These are phyloP conservation scores for Cyclotella cryptica DNA, from an alignment of 108 stramenopile genomes.

Conservation along the genomic window DNA sequence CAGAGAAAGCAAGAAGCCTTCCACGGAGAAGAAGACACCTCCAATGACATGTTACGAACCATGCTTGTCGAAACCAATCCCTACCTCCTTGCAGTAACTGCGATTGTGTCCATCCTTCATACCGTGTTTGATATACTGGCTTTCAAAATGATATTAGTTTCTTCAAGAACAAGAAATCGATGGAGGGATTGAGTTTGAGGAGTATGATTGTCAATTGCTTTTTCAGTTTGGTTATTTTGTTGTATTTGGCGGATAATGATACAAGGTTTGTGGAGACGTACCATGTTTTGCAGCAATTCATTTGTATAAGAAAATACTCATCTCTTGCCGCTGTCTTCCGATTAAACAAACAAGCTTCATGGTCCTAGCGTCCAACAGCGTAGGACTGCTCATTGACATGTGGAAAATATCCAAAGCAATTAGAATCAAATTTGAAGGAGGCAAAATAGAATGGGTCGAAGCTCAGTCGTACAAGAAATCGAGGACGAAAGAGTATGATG, in stretches of 20 bases:
- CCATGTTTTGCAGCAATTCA: background rate
- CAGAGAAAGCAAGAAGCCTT: constrained; percentile 61
- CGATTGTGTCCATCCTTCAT: constrained; percentile 74
- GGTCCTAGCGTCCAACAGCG: constrained; percentile 66
- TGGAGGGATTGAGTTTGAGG: constrained; percentile 78
- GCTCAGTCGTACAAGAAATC: constrained; percentile 54
- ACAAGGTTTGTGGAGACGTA: constrained; percentile 40
- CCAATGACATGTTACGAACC: constrained; percentile 55
- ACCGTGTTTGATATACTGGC: constrained; percentile 85
- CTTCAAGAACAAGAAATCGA: constrained; percentile 79
- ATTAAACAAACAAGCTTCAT: constrained; percentile 46
- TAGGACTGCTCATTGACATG: constrained; percentile 80
- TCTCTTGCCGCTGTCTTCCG: background rate
- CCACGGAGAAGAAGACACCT: constrained; percentile 61
- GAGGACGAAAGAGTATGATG: constrained; percentile 82
- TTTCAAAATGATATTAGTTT: constrained; percentile 90
- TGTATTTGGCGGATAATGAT: constrained; percentile 85
- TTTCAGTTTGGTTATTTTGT: constrained; percentile 78
- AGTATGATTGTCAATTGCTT: constrained; percentile 74
- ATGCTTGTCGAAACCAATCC: constrained; percentile 77
- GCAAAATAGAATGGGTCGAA: constrained; percentile 68
- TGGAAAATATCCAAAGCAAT: constrained; percentile 82
- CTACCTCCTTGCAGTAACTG: constrained; percentile 62
- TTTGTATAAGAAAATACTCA: background rate
- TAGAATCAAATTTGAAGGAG: constrained; percentile 48